These are phyloP conservation scores for Metschnikowia chrysomelidarum DNA, from an alignment of 805 yeast species.

Conservation along the genomic window DNA sequence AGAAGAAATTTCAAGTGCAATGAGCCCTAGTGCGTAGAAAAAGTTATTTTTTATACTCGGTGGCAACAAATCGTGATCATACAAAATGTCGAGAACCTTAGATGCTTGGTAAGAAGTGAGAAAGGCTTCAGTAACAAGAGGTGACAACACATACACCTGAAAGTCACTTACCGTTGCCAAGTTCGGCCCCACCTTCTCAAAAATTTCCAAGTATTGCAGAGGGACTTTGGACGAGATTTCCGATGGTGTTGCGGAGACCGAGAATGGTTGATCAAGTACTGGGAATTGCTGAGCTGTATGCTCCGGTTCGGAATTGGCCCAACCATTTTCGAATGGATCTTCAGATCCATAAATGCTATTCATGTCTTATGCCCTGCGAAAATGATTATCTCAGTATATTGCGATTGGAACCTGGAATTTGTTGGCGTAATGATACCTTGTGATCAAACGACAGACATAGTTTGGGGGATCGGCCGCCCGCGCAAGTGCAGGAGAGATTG, in stretches of 20 bases:
- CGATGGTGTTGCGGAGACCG: conserved; percentile 13
- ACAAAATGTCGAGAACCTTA: conserved; percentile 32
- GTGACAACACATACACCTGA: conserved; percentile 28
- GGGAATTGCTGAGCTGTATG: conserved; percentile 5
- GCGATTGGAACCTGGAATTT: too few species aligned
- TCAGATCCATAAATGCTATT: conserved; percentile 19
- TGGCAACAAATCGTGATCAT: conserved; percentile 36
- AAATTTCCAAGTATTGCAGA: conserved; percentile 23
- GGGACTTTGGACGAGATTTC: conserved; percentile 24
- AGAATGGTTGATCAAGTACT: conserved; percentile 8
- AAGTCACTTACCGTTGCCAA: conserved; percentile 29
- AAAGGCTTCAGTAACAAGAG: conserved; percentile 25
- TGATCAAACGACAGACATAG: too few species aligned
- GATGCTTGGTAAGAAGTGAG: conserved; percentile 32
- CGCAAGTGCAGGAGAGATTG: too few species aligned
- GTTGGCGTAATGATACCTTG: too few species aligned
- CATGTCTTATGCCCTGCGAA: conserved; percentile 11
- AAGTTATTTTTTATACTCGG: conserved; percentile 29
- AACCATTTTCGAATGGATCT: conserved; percentile 43
- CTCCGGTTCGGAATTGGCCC: conserved; percentile 24
- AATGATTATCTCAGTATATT: too few species aligned
- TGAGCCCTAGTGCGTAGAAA: conserved; percentile 37
- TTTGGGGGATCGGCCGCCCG: too few species aligned
- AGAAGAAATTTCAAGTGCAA: conserved; percentile 40
- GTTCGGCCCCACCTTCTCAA: conserved; percentile 18